Evolutionary conservation across 441 rosid genomes (phyloP).

Genomic region (Mallotus repandus): DNA sequence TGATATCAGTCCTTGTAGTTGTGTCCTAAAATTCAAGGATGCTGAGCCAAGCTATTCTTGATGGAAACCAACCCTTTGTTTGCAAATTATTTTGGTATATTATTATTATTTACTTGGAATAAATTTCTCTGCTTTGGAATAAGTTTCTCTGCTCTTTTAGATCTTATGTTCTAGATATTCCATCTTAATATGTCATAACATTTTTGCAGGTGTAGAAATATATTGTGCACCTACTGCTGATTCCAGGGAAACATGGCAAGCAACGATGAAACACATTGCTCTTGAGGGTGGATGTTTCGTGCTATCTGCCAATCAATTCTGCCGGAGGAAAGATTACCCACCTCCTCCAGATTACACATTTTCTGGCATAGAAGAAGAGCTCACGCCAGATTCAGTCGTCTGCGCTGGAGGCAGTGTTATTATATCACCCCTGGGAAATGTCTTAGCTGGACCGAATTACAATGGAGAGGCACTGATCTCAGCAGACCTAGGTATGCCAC

Average conservation of each 20-base stretch:
- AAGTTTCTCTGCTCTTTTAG: too few species aligned
- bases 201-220: slow-evolving; percentile 65
- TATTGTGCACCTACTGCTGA: slow-evolving; percentile 99
- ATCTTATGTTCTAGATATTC: too few species aligned
- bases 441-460: slow-evolving; percentile 84
- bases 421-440: slow-evolving; percentile 76
- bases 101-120: too few species aligned
- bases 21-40: neutral
- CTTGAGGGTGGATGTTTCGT: slow-evolving; percentile 96
- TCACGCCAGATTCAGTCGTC: slow-evolving; percentile 69
- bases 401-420: slow-evolving; percentile 93
- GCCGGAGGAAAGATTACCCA: slow-evolving; percentile 83
- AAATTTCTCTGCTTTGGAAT: too few species aligned
- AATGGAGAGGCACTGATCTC: slow-evolving; percentile 80
- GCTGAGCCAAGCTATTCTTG: neutral
- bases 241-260: slow-evolving; percentile 73
- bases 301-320: slow-evolving; percentile 81
- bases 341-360: slow-evolving; percentile 83
- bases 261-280: slow-evolving; percentile 87
- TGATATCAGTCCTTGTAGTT: too few species aligned
- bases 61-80: neutral
- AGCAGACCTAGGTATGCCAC: slow-evolving; percentile 70
- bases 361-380: slow-evolving; percentile 59
- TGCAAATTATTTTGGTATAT: neutral
- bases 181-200: too few species aligned